Base-by-base conservation (phyloP, 208 protist genomes). In the Trypanosoma lewisi region DNA sequence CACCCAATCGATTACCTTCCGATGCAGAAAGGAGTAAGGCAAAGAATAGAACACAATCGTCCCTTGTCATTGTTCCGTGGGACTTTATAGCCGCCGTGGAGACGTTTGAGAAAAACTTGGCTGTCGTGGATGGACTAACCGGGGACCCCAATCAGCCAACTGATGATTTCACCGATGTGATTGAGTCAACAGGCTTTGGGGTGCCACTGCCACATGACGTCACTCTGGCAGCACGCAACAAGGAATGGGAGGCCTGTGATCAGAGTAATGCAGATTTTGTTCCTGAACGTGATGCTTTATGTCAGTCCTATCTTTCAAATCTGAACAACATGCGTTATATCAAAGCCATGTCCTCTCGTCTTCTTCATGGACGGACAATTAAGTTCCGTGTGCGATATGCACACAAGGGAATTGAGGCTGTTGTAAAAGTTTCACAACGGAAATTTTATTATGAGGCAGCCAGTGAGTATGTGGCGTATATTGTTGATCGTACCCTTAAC, bases 361-460 rank as follows among this genome's bases (percentile, higher is more conserved):
- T 91, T 4, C 52, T 85, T 42, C 63, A 84, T 33, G 87, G 82
- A 0, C 74, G 87, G 19, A 94, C 87, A 1, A 94, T 94, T 54
- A 94, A 94, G 70, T 78, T 91, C 60, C 75, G 77, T 33, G 41
- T 94, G 19, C 66, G 36, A 33, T 94, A 94, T 54, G 83, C 81
- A 14, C 87, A 94, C 64, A 73, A 80, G 63, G 78, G 80, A 61
- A 80, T 94, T 55, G 67, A 77, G 33, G 71, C 81, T 19, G 88
- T 94, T 47, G 80, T 94, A 17, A 94, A 94, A 64, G 65, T 94
- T 5, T 83, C 87, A 16, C 87, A 94, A 67, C 52, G 68, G 11
- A 91, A 91, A 56, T 94, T 94, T 67, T 67, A 80, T 53, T 90
- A 76, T 73, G 87, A 94, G 69, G 82, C 87, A 2, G 73, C 71